Conservation (phyloP, 768 basidiomycete genomes). For the Piloderma croceum region DNA sequence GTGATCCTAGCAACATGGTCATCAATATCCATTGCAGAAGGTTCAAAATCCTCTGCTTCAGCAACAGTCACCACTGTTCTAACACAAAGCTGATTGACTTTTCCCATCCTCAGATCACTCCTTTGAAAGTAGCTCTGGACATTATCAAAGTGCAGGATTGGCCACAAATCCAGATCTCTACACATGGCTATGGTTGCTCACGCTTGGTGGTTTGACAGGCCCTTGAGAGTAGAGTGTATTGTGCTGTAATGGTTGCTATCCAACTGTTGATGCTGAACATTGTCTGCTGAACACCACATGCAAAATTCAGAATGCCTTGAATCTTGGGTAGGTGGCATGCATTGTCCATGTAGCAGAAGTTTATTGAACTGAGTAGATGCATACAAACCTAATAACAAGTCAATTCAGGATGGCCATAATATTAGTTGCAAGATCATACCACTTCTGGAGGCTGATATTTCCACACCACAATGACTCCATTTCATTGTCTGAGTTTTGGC, state of each 20-base stretch:
- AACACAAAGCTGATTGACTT: conserved; percentile 9
- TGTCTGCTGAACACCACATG: background rate
- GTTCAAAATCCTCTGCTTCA: conserved; percentile 5
- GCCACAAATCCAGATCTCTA: background rate
- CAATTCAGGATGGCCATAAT: too few relatives aligned
- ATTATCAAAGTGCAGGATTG: conserved; percentile 8
- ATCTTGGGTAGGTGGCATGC: background rate
- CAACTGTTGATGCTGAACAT: background rate
- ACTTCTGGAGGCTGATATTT: background rate
- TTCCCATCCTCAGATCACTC: conserved; percentile 12
- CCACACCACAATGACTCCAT: background rate
- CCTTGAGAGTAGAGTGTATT: background rate
- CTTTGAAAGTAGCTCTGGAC: conserved; percentile 12
- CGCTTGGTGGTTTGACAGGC: conserved; percentile 4
- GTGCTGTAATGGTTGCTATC: conserved; percentile 2
- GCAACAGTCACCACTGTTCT: conserved; percentile 7
- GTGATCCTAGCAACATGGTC: conserved; percentile 1
- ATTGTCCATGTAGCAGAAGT: background rate
- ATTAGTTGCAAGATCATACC: conserved; percentile 2
- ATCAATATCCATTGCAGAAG: conserved; percentile 7
- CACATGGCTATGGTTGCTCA: background rate
- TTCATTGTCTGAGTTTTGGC: background rate
- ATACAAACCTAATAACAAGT: background rate
- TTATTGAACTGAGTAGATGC: background rate
- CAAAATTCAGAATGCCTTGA: conserved; percentile 3